These are phyloP conservation scores for Cyanodermella asteris DNA, from an alignment of 2,329 filamentous ascomycete species.

Conservation along the genomic window DNA sequence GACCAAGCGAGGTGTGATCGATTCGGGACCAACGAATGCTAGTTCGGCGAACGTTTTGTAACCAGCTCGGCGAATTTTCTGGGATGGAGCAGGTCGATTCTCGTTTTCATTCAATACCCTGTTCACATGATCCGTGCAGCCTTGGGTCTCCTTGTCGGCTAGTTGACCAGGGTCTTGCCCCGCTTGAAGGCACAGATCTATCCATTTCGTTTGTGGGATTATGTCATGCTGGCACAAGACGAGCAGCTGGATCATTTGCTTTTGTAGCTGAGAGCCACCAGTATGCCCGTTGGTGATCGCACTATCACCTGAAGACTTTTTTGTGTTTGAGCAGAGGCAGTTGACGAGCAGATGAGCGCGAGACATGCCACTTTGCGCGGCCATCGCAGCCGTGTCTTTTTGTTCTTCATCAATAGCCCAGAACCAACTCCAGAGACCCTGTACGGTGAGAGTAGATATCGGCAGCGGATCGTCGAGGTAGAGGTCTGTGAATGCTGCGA, in stretches of 20 bases:
- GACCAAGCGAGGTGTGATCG: conserved; percentile 55
- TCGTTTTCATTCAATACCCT: conserved; percentile 5
- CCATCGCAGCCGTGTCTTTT: conserved; percentile 51
- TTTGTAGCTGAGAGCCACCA: conserved; percentile 26
- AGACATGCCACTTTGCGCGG: conserved; percentile 40
- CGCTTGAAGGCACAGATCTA: conserved; percentile 60
- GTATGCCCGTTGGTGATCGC: conserved; percentile 8
- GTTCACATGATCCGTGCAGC: conserved; percentile 45
- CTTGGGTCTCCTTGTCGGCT: conserved; percentile 38
- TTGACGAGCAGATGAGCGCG: conserved; percentile 41
- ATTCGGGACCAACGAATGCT: conserved; percentile 76
- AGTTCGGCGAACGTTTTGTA: conserved; percentile 74
- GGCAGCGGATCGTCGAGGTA: conserved; percentile 38
- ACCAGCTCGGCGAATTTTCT: conserved; percentile 42
- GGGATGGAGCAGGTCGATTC: too few relatives aligned
- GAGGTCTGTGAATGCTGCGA: conserved; percentile 36
- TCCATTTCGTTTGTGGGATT: conserved; percentile 65
- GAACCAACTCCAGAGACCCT: conserved; percentile 64
- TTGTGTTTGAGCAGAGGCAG: conserved; percentile 31
- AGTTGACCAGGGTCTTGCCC: conserved; percentile 66
- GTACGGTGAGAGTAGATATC: conserved; percentile 41
- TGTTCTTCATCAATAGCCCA: conserved; percentile 44
- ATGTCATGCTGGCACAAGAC: conserved; percentile 60
- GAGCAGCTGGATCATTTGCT: conserved; percentile 54
- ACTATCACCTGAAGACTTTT: conserved; percentile 19